Evolutionary conservation across 139 green algal genomes (phyloP).

Genomic region (Deuterostichococcus epilithicus): DNA sequence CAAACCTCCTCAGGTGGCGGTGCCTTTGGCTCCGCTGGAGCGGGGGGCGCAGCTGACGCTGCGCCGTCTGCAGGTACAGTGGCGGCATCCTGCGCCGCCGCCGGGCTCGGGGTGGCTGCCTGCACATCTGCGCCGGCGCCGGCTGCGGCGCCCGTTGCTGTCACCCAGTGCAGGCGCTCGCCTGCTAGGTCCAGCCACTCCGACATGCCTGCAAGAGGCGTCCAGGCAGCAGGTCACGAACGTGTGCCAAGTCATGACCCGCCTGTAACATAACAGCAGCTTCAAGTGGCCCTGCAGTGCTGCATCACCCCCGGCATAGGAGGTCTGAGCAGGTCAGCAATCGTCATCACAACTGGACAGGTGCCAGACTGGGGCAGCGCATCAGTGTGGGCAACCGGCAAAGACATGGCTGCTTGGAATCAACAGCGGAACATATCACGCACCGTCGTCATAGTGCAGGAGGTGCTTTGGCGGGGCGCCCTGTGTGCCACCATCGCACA

Average conservation of each 20-base stretch:
- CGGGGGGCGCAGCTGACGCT: background rate
- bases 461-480: slow-evolving; percentile 10
- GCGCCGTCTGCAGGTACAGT: background rate
- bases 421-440: no score
- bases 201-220: background rate
- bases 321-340: no score
- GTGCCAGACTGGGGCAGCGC: no score
- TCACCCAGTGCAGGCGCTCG: slow-evolving; percentile 28
- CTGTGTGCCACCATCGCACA: background rate
- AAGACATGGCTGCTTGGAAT: no score
- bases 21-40: background rate
- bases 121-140: background rate
- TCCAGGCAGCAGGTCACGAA: no score
- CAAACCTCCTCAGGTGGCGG: background rate
- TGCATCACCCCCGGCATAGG: no score
- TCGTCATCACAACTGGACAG: no score
- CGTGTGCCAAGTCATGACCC: no score
- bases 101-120: background rate
- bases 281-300: no score
- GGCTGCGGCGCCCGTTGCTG: background rate
- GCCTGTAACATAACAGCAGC: no score
- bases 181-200: slow-evolving; percentile 38
- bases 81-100: no score
- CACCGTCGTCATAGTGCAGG: slow-evolving; percentile 62
- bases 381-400: no score